Base-by-base conservation (phyloP, 2,329 filamentous ascomycete species). In the Phaeomoniella chlamydospora region DNA sequence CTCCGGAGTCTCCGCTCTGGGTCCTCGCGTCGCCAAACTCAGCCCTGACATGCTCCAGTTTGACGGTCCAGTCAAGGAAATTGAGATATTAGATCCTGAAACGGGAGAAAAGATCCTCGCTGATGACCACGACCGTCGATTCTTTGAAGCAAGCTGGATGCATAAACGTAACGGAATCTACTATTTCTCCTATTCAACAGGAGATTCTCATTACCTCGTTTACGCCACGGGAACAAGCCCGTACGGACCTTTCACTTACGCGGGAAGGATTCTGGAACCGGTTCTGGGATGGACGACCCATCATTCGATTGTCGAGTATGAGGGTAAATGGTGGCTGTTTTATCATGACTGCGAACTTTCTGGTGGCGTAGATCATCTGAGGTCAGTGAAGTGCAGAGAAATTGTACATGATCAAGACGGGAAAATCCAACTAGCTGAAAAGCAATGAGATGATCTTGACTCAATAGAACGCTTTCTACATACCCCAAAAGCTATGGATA, bases 251-350 rank as follows among this genome's bases (percentile, higher is more conserved):
- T 86, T 86, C 47, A 80, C 72, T 1, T 86, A 84, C 42, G 68
- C 64, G 0, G 80, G 81, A 0, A 61, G 72, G 33, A 78, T 87
- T 37, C 54, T 87, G 34, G 79, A 85, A 62, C 81, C 80, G 0
- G 81, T 87, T 4, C 55, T 80, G 16, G 80, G 81, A 1, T 87
- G 81, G 81, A 86, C 81, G 31, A 87, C 81, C 37, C 81, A 86
- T 57, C 81, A 86, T 54, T 81, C 75, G 3, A 78, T 87, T 45
- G 77, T 78, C 6, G 78, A 85, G 62, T 83, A 80, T 49, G 53
- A 72, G 55, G 77, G 70, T 3, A 70, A 67, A 43, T 85, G 80
- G 72, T 86, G 73, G 56, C 53, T 87, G 38, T 86, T 86, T 53
- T 75, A 85, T 52, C 81, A 86, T 51, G 81, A 86, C 58, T 74